Base-by-base conservation (phyloP, 1,139 yeast genomes). In the Geotrichum bryndzae region DNA sequence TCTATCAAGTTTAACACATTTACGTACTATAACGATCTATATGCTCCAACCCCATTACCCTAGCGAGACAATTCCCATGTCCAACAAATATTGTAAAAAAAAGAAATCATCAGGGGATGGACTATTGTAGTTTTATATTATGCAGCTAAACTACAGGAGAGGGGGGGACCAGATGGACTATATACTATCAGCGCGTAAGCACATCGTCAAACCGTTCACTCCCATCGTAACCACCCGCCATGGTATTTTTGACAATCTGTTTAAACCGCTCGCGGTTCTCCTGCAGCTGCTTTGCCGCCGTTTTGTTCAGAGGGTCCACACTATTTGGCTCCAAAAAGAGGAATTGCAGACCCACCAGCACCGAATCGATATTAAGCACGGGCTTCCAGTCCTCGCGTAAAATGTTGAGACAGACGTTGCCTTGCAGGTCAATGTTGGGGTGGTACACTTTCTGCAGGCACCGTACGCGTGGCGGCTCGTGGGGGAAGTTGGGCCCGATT, bases 361-460 rank as follows among this genome's bases (percentile, higher is more conserved):
- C 85, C 5, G 94, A 81, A 72, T 65, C 68, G 70, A 94, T 78
- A 66, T 87, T 89, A 68, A 94, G 80, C 1, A 91, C 97, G 0
- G 99, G 98, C 45, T 94, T 86, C 99, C 99, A 94, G 73, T 92
- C 98, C 73, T 91, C 97, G 66, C 98, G 79, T 64, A 94, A 78
- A 54, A 94, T 91, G 72, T 94, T 92, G 64, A 94, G 80, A 71
- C 99, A 94, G 31, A 94, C 89, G 70, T 91, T 92, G 0, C 99
- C 99, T 56, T 88, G 87, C 31, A 84, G 73, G 73, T 92, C 97
- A 66, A 92, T 92, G 71, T 94, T 94, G 6, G 99, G 99, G 72
- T 94, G 99, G 74, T 89, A 94, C 15, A 94, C 89, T 72, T 81
- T 85, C 62, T 85, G 82, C 57, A 79, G 64, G 68, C 96, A 88